phyloP scores from a whole-genome alignment of 2,329 filamentous ascomycete species.

The Exophiala lecanii-corni region DNA sequence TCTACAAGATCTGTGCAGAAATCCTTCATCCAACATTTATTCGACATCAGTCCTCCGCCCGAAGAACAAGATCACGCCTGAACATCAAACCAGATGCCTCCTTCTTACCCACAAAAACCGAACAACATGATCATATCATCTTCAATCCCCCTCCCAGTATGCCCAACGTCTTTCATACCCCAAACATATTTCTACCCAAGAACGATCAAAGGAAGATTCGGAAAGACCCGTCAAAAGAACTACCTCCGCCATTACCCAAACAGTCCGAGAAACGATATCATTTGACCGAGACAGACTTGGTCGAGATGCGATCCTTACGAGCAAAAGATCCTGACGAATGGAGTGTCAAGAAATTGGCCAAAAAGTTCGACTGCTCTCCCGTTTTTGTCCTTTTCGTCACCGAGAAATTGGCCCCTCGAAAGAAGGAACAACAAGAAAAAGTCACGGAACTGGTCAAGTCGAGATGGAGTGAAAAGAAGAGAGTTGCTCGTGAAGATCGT shows the following conservation, averaged over 20 bases:
- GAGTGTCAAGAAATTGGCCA: slow-evolving; percentile 56
- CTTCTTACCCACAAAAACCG: slow-evolving; percentile 39
- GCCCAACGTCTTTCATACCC: slow-evolving; percentile 61
- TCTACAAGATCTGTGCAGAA: slow-evolving; percentile 27
- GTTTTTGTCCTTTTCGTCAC: slow-evolving; percentile 60
- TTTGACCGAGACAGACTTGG: slow-evolving; percentile 52
- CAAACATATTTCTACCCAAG: slow-evolving; percentile 58
- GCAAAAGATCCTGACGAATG: slow-evolving; percentile 53
- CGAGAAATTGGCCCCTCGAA: slow-evolving; percentile 44
- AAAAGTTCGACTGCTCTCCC: slow-evolving; percentile 59
- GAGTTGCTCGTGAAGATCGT: slow-evolving; percentile 58
- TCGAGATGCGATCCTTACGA: slow-evolving; percentile 55
- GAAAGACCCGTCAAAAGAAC: slow-evolving; percentile 28
- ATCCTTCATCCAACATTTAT: slow-evolving; percentile 27
- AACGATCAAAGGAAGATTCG: slow-evolving; percentile 41
- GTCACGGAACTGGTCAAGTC: slow-evolving; percentile 52
- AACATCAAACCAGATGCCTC: slow-evolving; percentile 50
- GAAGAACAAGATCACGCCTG: slow-evolving; percentile 47
- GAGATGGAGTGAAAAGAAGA: slow-evolving; percentile 57
- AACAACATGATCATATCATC: slow-evolving; percentile 52
- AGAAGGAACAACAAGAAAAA: slow-evolving; percentile 44
- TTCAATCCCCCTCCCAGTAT: slow-evolving; percentile 63
- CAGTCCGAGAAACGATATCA: slow-evolving; percentile 58
- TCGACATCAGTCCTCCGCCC: slow-evolving; percentile 47
- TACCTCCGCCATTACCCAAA: slow-evolving; percentile 48